Percentiles rank a stretch among this genome's conserved stretches.
Evolutionary conservation across 1,284 basidiomycete species (phyloP).

Genomic region (Mrakiaceae sp.): DNA sequence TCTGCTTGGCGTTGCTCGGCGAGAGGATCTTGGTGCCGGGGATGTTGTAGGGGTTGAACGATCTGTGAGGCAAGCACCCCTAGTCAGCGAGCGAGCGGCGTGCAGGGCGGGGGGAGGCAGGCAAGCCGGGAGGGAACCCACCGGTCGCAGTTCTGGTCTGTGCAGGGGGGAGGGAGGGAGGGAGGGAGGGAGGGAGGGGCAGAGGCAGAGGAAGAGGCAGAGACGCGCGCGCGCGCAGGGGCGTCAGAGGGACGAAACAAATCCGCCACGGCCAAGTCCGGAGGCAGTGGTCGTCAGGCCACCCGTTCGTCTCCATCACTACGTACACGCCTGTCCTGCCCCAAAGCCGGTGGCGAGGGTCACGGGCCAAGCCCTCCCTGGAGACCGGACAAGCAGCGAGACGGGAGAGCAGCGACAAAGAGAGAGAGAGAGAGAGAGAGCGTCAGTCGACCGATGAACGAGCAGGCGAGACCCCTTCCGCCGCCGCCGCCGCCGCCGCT

Average conservation of each 20-base stretch:
- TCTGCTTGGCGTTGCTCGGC: slow-evolving; percentile 11
- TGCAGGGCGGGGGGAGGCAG: too few relatives aligned
- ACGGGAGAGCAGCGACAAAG: slow-evolving; percentile 10
- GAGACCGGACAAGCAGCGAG: slow-evolving; percentile 1
- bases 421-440: slow-evolving; percentile 17
- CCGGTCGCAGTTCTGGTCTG: slow-evolving; percentile 63
- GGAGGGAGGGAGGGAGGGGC: background rate
- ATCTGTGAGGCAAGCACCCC: slow-evolving; percentile 23
- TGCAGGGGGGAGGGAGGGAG: background rate
- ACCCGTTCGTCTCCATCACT: too few relatives aligned
- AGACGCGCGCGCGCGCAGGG: too few relatives aligned
- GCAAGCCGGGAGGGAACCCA: too few relatives aligned
- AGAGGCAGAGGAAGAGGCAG: background rate
- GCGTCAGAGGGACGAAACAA: too few relatives aligned
- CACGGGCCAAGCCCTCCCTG: slow-evolving; percentile 95
- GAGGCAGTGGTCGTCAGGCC: too few relatives aligned
- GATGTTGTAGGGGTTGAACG: slow-evolving; percentile 87
- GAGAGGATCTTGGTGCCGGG: slow-evolving; percentile 43
- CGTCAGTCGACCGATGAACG: slow-evolving; percentile 4
- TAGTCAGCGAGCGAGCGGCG: too few relatives aligned
- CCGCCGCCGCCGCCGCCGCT: too few relatives aligned
- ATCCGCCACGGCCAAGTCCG: too few relatives aligned
- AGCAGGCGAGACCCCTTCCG: background rate
- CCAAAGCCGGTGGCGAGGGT: slow-evolving; percentile 86
- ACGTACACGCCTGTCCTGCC: slow-evolving; percentile 33